phyloP scores from a whole-genome alignment of 495 filamentous ascomycete species.

The Trichoderma virens region DNA sequence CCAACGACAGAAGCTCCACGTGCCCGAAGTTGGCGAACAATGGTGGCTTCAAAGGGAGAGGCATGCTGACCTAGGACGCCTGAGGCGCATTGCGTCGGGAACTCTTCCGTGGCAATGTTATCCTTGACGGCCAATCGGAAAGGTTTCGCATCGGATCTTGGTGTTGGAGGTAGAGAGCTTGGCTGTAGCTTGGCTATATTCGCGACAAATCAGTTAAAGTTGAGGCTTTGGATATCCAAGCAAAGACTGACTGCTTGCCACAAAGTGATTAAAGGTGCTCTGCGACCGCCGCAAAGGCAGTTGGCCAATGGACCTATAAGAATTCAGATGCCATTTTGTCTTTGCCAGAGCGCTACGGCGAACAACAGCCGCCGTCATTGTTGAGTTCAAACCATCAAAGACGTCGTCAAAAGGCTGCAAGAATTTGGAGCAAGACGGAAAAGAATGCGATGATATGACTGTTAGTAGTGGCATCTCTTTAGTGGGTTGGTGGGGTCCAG shows the following conservation, averaged over 20 bases:
- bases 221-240: neutral
- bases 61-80: slow-evolving; percentile 58
- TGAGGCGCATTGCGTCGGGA: slow-evolving; percentile 77
- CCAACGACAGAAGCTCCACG: slow-evolving; percentile 60
- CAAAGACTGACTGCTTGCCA: neutral
- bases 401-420: neutral
- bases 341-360: neutral
- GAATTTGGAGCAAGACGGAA: neutral
- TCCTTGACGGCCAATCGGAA: slow-evolving; percentile 70
- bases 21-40: slow-evolving; percentile 55
- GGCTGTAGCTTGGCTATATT: neutral
- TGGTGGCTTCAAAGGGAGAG: slow-evolving; percentile 79
- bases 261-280: slow-evolving; percentile 11
- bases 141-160: neutral
- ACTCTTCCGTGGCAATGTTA: slow-evolving; percentile 68
- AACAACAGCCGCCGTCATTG: slow-evolving; percentile 9
- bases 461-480: neutral
- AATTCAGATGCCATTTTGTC: neutral
- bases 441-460: neutral
- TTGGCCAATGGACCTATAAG: neutral
- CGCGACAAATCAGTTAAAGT: neutral
- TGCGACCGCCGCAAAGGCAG: neutral
- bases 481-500: neutral
- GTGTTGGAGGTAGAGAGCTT: neutral
- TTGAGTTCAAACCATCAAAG: slow-evolving; percentile 1